A percentile compares a stretch with the other conserved stretches of the same genome.
phyloP scores from a whole-genome alignment of 352 stramenopile species.

The Phytophthora lateralis region DNA sequence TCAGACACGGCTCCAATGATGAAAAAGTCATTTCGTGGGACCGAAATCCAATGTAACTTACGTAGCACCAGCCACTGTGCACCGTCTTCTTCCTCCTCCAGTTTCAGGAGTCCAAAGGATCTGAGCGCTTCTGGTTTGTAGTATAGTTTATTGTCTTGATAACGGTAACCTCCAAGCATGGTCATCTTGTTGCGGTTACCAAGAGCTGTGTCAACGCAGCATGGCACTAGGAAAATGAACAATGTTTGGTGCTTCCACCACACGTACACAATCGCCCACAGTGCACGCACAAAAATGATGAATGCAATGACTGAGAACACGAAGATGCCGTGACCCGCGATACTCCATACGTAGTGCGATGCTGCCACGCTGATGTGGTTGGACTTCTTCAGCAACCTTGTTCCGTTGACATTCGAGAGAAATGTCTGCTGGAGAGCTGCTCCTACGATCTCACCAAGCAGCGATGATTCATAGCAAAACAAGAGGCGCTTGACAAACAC shows the following conservation, averaged over 20 bases:
- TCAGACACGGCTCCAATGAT: conserved; percentile 11
- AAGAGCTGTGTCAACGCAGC: conserved; percentile 28
- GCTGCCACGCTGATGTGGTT: conserved; percentile 17
- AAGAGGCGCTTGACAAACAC: conserved; percentile 26
- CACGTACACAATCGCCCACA: conserved; percentile 24
- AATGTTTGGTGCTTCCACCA: conserved; percentile 17
- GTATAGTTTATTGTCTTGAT: conserved; percentile 11
- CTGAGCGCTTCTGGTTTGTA: conserved; percentile 22
- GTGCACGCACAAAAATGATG: conserved; percentile 15
- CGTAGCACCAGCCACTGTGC: conserved; percentile 7
- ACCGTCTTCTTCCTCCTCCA: conserved; percentile 18
- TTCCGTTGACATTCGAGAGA: conserved; percentile 21
- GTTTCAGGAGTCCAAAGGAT: conserved; percentile 24
- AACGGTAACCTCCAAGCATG: conserved; percentile 28
- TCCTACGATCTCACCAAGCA: conserved; percentile 22
- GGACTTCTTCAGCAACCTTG: conserved; percentile 12
- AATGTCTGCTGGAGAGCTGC: conserved; percentile 20
- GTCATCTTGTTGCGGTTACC: conserved; percentile 29
- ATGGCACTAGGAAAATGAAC: conserved; percentile 5
- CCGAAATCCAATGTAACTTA: conserved; percentile 13
- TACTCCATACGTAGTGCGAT: conserved; percentile 33
- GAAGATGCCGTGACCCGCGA: conserved; percentile 24
- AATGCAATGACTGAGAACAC: conserved; percentile 20
- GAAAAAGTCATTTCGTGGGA: conserved; percentile 12
- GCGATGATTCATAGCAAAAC: conserved; percentile 30